phyloP scores from a whole-genome alignment of 2,329 filamentous ascomycete genomes.

The Colletotrichum navitas region DNA sequence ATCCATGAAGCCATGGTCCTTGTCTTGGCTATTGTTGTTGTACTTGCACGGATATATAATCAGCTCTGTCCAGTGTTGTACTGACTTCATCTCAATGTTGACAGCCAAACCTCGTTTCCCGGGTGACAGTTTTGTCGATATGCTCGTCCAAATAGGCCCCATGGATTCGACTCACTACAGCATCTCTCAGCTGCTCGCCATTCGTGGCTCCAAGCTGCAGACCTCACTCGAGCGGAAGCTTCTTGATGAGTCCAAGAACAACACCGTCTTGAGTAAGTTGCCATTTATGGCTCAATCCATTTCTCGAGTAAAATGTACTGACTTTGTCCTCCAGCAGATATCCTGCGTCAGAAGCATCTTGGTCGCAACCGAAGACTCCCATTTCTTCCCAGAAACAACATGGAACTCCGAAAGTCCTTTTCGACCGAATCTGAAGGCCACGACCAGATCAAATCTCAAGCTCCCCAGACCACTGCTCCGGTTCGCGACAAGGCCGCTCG shows the following conservation, averaged over 20 bases:
- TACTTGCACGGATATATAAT: not conserved
- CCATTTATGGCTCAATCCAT: not conserved
- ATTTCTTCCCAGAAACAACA: slow-evolving; percentile 23
- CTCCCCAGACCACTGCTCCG: not conserved
- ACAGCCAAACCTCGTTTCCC: not conserved
- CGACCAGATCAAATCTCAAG: not conserved
- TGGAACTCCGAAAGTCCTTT: slow-evolving; percentile 32
- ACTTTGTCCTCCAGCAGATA: slow-evolving; percentile 29
- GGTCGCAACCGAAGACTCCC: slow-evolving; percentile 22
- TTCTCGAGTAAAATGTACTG: not conserved
- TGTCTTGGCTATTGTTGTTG: no score
- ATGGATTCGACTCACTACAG: slow-evolving; percentile 37
- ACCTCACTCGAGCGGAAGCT: slow-evolving; percentile 24
- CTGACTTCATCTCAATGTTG: slow-evolving; percentile 1
- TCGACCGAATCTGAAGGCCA: slow-evolving; percentile 24
- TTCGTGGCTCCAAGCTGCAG: slow-evolving; percentile 30
- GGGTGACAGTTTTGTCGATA: not conserved
- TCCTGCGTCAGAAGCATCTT: slow-evolving; percentile 28
- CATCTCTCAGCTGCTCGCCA: slow-evolving; percentile 30
- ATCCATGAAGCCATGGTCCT: not conserved
- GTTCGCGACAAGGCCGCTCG: slow-evolving; percentile 2
- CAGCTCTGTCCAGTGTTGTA: no score
- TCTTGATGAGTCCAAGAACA: slow-evolving; percentile 26
- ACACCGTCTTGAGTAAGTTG: slow-evolving; percentile 15
- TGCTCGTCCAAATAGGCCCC: not conserved